Evolutionary conservation across 2,329 filamentous ascomycete genomes (phyloP), one percentile per base, ranked within the genome.

Genomic region (Fusarium sp.): DNA sequence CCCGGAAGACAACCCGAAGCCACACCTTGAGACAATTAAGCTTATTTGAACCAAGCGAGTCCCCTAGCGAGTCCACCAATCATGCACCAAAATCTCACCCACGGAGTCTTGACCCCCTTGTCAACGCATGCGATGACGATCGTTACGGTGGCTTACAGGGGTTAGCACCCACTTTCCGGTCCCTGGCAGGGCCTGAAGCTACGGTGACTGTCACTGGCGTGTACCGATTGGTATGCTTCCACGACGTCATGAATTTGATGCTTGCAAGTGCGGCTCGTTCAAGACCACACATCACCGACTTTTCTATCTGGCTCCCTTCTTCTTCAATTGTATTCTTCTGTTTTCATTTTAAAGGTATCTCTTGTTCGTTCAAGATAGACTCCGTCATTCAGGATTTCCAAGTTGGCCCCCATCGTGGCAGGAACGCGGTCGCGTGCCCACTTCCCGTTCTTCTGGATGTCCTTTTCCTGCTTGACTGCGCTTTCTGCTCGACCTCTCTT

Each of bases 21-120:
- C 66, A 69, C 66, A 67, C 63, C 63, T 66, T 60, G 53, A 53
- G 47, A 66, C 53, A 28, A 54, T 70, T 70, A 70, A 70, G 67
- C 67, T 70, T 70, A 70, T 59, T 68, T 71, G 47, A 48, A 44
- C 15, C 22, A 38, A n/a, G 22, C 50, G 20, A 18, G 6, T 22
- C 36, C 54, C 24, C 22, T n/a, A 22, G 22, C 50, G 18, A 18
- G 8, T 18, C 41, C 36, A 50, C 67, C 71, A 73, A 74, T 66
- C 51, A 66, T 24, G 24, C 38, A 20, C 18, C 28, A 53, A 28
- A 24, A 30, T 50, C 20, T 15, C n/a, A 5, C 47, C 64, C 66
- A 54, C 44, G 53, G 39, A 59, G 47, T 44, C n/a, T 47, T 17
- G 22, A 17, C 44, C 63, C 53, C 67, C 67, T 41, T 24, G 66